phyloP scores from a whole-genome alignment of 169 alveolate genomes.

The Hepatocystis sp. region DNA sequence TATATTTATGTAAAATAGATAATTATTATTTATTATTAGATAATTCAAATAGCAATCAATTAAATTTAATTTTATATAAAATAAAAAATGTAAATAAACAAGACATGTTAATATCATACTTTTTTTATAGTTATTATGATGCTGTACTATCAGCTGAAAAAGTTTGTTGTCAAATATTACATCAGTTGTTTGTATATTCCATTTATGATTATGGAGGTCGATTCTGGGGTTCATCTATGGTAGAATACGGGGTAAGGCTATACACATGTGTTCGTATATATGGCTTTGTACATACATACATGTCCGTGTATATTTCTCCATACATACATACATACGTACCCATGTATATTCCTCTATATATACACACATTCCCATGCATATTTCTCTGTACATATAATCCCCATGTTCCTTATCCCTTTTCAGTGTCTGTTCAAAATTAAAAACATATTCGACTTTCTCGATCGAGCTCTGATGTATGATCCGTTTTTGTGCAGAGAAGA shows the following conservation, averaged over 20 bases:
- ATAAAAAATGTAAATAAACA: constrained; percentile 26
- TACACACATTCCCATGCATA: too few relatives aligned
- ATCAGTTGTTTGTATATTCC: constrained; percentile 49
- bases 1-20: constrained; percentile 36
- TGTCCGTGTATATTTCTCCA: background rate
- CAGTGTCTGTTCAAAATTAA: constrained; percentile 59
- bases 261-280: background rate
- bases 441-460: constrained; percentile 39
- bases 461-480: constrained; percentile 36
- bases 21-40: constrained; percentile 30
- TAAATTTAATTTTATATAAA: constrained; percentile 40
- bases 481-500: constrained; percentile 44
- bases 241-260: constrained; percentile 32
- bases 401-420: too few relatives aligned
- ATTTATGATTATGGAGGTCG: constrained; percentile 50
- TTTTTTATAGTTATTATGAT: constrained; percentile 48
- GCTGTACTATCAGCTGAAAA: constrained; percentile 23
- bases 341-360: background rate
- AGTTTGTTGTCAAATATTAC: background rate
- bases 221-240: constrained; percentile 25
- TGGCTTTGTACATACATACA: background rate
- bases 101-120: constrained; percentile 22
- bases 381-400: too few relatives aligned
- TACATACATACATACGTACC: background rate
- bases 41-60: constrained; percentile 13